Conservation (phyloP, 2,329 filamentous ascomycete genomes). For the Tolypocladium guangdongense region DNA sequence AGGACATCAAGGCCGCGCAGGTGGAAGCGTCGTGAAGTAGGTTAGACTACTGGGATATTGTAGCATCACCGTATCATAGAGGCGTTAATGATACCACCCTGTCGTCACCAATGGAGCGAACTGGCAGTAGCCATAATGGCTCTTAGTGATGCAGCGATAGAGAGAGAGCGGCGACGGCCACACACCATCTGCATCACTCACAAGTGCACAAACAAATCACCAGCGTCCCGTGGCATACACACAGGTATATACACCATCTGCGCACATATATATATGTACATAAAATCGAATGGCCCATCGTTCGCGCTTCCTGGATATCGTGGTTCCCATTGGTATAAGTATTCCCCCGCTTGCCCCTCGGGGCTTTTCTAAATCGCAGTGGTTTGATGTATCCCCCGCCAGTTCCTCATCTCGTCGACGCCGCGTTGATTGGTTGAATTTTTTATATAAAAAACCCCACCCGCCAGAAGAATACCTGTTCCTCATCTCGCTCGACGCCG, state of each 20-base stretch:
- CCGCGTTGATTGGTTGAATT: no score
- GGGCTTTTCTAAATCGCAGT: no score
- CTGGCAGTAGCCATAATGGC: not conserved
- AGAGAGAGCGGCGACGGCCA: not conserved
- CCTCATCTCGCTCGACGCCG: not conserved
- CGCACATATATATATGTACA: not conserved
- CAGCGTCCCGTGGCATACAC: not conserved
- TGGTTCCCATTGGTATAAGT: not conserved
- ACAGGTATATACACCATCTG: not conserved
- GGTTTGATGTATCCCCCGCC: not conserved
- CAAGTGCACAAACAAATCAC: no score
- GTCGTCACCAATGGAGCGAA: not conserved
- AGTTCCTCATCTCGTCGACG: no score
- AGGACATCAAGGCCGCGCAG: slow-evolving; percentile 27
- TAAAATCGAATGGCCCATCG: not conserved
- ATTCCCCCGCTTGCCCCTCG: not conserved
- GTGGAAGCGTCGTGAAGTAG: slow-evolving; percentile 4
- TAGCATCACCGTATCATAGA: not conserved
- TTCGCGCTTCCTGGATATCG: not conserved
- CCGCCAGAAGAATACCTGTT: no score
- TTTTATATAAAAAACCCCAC: no score
- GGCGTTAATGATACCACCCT: slow-evolving; percentile 2
- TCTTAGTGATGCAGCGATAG: not conserved
- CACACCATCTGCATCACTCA: not conserved
- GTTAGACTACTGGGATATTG: not conserved